phyloP scores from a whole-genome alignment of 352 stramenopile genomes.

The Plasmopara halstedii region DNA sequence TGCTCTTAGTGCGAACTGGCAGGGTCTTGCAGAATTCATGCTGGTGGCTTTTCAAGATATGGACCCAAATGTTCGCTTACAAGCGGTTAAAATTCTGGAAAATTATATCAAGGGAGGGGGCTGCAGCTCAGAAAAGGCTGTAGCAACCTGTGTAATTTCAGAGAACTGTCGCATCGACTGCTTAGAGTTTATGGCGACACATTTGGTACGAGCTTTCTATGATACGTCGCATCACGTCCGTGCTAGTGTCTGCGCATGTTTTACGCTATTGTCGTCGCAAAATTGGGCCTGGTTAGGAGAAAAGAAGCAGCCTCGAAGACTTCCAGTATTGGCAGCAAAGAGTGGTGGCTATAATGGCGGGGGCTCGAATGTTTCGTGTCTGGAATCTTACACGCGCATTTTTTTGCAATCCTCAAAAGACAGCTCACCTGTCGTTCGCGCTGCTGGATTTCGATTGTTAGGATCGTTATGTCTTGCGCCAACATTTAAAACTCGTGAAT shows the following conservation, averaged over 20 bases:
- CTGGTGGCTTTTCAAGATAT: constrained; percentile 75
- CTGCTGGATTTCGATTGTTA: constrained; percentile 68
- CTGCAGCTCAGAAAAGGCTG: constrained; percentile 4
- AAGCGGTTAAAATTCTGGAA: constrained; percentile 84
- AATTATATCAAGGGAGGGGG: constrained; percentile 81
- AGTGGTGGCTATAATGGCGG: constrained; percentile 24
- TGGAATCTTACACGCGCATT: constrained; percentile 62
- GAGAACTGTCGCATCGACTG: constrained; percentile 33
- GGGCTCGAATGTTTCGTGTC: constrained; percentile 22
- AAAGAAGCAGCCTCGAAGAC: constrained; percentile 29
- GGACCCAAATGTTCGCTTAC: constrained; percentile 76
- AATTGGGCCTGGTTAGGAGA: constrained; percentile 60
- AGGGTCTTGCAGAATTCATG: constrained; percentile 65
- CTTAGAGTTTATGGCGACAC: constrained; percentile 68
- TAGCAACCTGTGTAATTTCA: background rate
- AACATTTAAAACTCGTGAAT: constrained; percentile 65
- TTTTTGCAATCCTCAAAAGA: constrained; percentile 76
- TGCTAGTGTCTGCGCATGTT: constrained; percentile 81
- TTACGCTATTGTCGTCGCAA: constrained; percentile 60
- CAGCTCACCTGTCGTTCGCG: constrained; percentile 71
- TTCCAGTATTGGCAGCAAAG: constrained; percentile 25
- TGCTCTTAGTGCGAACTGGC: constrained; percentile 69
- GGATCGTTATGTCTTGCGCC: constrained; percentile 66
- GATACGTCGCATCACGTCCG: constrained; percentile 83
- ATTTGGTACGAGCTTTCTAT: constrained; percentile 76